phyloP scores from a whole-genome alignment of 108 stramenopile genomes.

The Discostella stelligeroides region DNA sequence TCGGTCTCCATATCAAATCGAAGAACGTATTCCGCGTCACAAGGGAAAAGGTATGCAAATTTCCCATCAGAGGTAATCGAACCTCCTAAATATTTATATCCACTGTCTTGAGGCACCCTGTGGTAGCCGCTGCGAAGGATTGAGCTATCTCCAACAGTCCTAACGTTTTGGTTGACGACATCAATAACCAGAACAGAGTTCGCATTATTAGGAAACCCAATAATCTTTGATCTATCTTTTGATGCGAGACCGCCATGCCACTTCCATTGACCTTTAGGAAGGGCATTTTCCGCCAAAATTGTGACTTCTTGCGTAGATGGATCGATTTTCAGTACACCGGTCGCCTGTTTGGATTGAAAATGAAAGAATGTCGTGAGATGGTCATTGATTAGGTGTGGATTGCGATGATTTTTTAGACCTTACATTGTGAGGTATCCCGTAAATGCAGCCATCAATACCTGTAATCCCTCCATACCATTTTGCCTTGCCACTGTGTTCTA shows the following conservation, averaged over 20 bases:
- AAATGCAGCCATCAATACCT: slow-evolving; percentile 59
- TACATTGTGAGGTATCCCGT: slow-evolving; percentile 73
- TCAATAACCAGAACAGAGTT: slow-evolving; percentile 64
- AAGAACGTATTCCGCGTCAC: slow-evolving; percentile 58
- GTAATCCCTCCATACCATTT: slow-evolving; percentile 69
- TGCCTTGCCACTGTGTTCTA: slow-evolving; percentile 44
- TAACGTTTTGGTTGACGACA: slow-evolving; percentile 45
- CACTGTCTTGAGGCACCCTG: slow-evolving; percentile 66
- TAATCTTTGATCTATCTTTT: slow-evolving; percentile 56
- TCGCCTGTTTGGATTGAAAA: slow-evolving; percentile 1
- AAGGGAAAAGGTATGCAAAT: slow-evolving; percentile 67
- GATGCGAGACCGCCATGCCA: slow-evolving; percentile 74
- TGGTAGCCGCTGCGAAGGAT: slow-evolving; percentile 63
- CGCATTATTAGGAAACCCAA: slow-evolving; percentile 72
- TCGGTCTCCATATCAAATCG: slow-evolving; percentile 57
- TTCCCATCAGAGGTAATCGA: slow-evolving; percentile 53
- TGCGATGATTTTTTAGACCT: neutral
- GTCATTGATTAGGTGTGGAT: too few relatives aligned
- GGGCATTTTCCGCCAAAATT: slow-evolving; percentile 38
- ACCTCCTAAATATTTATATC: slow-evolving; percentile 76
- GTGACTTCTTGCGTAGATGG: slow-evolving; percentile 56
- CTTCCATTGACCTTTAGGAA: slow-evolving; percentile 66
- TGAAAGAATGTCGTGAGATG: neutral
- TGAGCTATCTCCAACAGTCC: slow-evolving; percentile 47
- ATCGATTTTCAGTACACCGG: slow-evolving; percentile 64